These are phyloP conservation scores for Monosporascus sp. DNA, from an alignment of 2,329 filamentous ascomycete genomes.

Conservation along the genomic window DNA sequence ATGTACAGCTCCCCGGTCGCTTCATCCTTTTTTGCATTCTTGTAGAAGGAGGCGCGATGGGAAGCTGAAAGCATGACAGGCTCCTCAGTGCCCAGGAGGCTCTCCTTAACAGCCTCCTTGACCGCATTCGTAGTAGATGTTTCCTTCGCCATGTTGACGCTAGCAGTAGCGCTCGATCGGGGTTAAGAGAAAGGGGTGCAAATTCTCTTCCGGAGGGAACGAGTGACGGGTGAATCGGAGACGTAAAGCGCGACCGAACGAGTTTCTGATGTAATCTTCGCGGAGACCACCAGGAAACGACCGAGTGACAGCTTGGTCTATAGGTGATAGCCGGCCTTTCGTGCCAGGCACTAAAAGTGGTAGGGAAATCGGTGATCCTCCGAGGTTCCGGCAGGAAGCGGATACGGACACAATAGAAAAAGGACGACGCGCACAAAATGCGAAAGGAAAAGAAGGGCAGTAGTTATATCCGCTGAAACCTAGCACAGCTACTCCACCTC, in stretches of 20 bases:
- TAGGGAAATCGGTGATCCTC: not conserved
- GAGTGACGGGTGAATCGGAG: not conserved
- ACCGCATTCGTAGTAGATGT: slow-evolving; percentile 58
- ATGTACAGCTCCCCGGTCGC: slow-evolving; percentile 74
- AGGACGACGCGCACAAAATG: not conserved
- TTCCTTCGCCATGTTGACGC: slow-evolving; percentile 35
- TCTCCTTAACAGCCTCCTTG: slow-evolving; percentile 73
- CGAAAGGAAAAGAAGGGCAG: not conserved
- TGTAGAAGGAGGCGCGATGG: slow-evolving; percentile 69
- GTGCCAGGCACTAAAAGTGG: not conserved
- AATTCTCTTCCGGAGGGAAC: not conserved
- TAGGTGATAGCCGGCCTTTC: not conserved
- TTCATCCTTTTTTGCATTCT: slow-evolving; percentile 70
- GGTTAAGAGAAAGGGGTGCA: not conserved
- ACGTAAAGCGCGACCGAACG: not conserved
- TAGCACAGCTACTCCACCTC: not conserved
- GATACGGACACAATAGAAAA: not conserved
- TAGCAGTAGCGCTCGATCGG: not conserved
- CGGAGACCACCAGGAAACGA: not conserved
- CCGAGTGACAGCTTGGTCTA: not conserved
- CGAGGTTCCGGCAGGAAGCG: not conserved
- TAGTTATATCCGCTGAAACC: not conserved
- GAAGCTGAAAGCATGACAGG: slow-evolving; percentile 64
- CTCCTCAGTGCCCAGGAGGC: slow-evolving; percentile 60
- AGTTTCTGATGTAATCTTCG: not conserved